Percentiles rank a stretch among this genome's conserved stretches.
Evolutionary conservation across 345 rosid species (phyloP).

Genomic region (Moricandia moricandioides): DNA sequence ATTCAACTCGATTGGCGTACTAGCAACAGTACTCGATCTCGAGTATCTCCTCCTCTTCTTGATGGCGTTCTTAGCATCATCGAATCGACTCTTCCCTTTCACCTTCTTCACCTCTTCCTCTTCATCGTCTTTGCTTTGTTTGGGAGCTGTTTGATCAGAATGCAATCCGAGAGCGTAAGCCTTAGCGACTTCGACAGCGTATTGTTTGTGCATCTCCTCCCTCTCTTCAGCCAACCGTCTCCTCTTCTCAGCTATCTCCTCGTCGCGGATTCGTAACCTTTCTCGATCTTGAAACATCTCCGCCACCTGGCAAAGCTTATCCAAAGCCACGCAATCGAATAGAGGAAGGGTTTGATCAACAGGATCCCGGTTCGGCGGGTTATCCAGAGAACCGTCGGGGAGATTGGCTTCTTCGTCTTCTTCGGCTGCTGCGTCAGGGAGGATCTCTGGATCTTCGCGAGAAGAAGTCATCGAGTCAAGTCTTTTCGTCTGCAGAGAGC

Average conservation of each 20-base stretch:
- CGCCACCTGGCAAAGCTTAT: not conserved
- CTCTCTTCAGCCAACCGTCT: not conserved
- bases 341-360: not conserved
- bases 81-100: conserved; percentile 25
- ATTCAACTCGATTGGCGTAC: not conserved
- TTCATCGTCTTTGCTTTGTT: not conserved
- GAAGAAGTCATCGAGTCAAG: conserved; percentile 7
- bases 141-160: not conserved
- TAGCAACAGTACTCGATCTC: not conserved
- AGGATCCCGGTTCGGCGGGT: not conserved
- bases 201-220: not conserved
- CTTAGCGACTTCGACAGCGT: not conserved
- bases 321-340: not conserved
- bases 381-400: not conserved
- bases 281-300: not conserved
- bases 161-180: not conserved
- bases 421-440: not conserved
- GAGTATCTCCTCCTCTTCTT: conserved; percentile 16
- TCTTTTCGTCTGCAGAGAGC: not conserved
- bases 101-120: not conserved
- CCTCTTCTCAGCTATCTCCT: not conserved
- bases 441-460: not conserved
- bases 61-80: conserved; percentile 34
- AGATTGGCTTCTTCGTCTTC: not conserved
- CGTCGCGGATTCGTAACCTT: not conserved